These are phyloP conservation scores for Hyaloperonospora arabidopsidis DNA, from an alignment of 352 stramenopile species.

Conservation along the genomic window DNA sequence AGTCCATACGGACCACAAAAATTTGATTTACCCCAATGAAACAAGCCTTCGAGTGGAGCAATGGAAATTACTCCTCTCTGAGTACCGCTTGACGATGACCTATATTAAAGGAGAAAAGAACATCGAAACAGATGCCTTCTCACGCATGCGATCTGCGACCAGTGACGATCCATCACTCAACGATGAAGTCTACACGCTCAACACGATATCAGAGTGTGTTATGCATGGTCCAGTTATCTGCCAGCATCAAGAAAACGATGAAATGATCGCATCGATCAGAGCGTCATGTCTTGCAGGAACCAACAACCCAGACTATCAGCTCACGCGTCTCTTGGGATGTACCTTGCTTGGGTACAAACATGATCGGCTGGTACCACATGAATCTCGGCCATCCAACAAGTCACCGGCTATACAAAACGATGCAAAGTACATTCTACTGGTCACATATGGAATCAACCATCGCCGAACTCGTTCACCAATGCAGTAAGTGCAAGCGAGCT, in stretches of 20 bases:
- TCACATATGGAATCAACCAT: no score
- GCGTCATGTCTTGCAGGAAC: neutral
- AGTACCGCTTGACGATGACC: neutral
- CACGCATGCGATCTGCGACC: neutral
- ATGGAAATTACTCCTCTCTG: slow-evolving; percentile 4
- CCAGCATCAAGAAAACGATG: neutral
- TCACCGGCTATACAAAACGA: no score
- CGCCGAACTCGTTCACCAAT: no score
- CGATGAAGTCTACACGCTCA: neutral
- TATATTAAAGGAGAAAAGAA: neutral
- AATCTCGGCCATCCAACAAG: no score
- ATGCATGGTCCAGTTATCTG: neutral
- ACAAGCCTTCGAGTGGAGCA: neutral
- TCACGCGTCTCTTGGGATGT: neutral
- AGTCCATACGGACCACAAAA: slow-evolving; percentile 3
- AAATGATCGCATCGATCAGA: neutral
- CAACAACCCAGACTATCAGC: neutral
- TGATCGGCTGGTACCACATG: neutral
- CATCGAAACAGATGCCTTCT: slow-evolving; percentile 2
- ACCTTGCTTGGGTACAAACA: neutral
- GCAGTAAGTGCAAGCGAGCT: no score
- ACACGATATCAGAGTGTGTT: neutral
- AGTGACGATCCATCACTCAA: neutral
- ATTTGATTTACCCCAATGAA: slow-evolving; percentile 1
- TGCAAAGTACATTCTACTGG: no score